These are phyloP conservation scores for Chlorokybus atmophyticus DNA, from an alignment of 139 green algal species.

Conservation along the genomic window DNA sequence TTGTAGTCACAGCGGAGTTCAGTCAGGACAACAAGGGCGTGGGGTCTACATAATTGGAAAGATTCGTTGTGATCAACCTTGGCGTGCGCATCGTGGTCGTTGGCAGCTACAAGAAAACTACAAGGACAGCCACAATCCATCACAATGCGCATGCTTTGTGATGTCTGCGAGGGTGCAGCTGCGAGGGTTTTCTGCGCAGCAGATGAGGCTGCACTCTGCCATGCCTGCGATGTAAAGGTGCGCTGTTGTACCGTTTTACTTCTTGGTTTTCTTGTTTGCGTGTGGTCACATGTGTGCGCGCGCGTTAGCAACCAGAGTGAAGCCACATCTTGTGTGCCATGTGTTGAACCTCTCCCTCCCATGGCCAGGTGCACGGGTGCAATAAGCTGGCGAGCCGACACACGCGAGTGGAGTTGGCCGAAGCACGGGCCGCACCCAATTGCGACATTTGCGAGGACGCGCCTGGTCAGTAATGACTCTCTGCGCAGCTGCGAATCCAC, in stretches of 20 bases:
- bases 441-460: slow-evolving; percentile 27
- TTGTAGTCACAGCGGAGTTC: no score
- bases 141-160: slow-evolving; percentile 19
- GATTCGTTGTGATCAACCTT: no score
- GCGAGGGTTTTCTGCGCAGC: slow-evolving; percentile 22
- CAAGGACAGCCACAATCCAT: no score
- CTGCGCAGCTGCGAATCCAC: neutral
- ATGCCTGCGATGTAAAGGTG: slow-evolving; percentile 23
- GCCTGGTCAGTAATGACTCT: slow-evolving; percentile 6
- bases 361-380: slow-evolving; percentile 19
- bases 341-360: neutral
- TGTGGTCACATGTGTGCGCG: neutral
- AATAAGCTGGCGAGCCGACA: slow-evolving; percentile 27
- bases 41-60: no score
- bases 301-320: no score
- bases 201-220: slow-evolving; percentile 22
- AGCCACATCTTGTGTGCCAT: no score
- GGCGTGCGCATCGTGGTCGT: no score
- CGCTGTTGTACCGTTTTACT: neutral
- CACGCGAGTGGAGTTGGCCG: slow-evolving; percentile 17
- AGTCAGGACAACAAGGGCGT: no score
- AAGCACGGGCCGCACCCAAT: slow-evolving; percentile 14
- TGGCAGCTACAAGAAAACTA: no score
- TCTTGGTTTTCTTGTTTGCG: neutral
- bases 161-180: slow-evolving; percentile 24